Evolutionary conservation across 345 rosid species (phyloP), one percentile per base, ranked within the genome.

Genomic region (Pugionium cornutum): DNA sequence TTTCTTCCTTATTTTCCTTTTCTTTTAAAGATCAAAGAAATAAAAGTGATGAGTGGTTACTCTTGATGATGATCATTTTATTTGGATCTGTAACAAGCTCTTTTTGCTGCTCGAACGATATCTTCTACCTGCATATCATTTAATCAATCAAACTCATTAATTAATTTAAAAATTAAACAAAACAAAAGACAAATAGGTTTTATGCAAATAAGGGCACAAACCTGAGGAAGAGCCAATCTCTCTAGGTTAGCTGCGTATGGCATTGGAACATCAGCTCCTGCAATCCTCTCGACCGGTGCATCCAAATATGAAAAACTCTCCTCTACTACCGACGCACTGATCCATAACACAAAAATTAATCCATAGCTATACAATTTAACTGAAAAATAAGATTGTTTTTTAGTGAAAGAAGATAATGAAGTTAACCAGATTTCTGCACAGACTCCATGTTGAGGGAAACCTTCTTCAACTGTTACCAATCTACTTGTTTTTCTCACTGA

Each of bases 401-500:
- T 18, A 18, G 18, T 18, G 18, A 18, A 18, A 18, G 2, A 56
- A 37, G 11, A 11, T 27, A 27, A 43, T 36, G 66, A 66, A 47
- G 46, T 29, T 63, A 9, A 81, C 95, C 98, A 90, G 80, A 94
- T 94, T 73, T 90, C 99, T 44, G 99, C 96, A 10, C 99, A 91
- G 54, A 94, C 84, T 53, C 96, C 98, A 66, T 89, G 89, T 71
- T 92, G 96, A 58, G 97, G 98, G 75, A 87, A 87, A 49, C 92
- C 97, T 83, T 89, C 97, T 76, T 94, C 99, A 8, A 94, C 88
- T 35, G 99, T 90, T 27, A 94, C 92, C 69, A 94, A 85, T 69
- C 99, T 82, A 86, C 84, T 94, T 36, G 99, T 94, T 79, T 94
- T 94, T 72, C 92, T 83, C 29, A 94, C 97, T 27, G 99, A 94